Conservation (phyloP, 2,329 filamentous ascomycete species). For the Stemphylium lycopersici region DNA sequence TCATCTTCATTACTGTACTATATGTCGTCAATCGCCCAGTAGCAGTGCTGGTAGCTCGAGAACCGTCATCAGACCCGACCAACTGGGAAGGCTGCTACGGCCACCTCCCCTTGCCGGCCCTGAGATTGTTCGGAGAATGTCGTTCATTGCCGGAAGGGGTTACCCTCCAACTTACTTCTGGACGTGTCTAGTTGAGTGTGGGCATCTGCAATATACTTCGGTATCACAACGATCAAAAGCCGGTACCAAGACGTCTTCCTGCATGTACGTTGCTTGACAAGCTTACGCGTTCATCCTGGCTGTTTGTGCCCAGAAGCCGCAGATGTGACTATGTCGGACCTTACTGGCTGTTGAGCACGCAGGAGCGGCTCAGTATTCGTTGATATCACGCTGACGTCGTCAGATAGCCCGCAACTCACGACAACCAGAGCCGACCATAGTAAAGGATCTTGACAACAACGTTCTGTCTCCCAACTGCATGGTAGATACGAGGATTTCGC, state of each 20-base stretch:
- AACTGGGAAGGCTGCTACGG: not conserved
- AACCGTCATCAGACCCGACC: not conserved
- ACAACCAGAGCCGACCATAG: not conserved
- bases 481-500: not conserved
- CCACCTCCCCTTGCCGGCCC: not conserved
- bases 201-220: constrained; percentile 13
- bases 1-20: constrained; percentile 16
- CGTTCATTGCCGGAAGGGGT: constrained; percentile 5
- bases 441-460: too few species aligned
- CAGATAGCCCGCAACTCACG: not conserved
- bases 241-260: constrained; percentile 24
- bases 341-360: not conserved
- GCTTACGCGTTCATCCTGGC: constrained; percentile 38
- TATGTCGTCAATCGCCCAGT: constrained; percentile 15
- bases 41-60: not conserved
- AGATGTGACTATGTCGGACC: not conserved
- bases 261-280: constrained; percentile 29
- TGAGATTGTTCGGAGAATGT: constrained; percentile 2
- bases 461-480: too few species aligned
- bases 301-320: constrained; percentile 2
- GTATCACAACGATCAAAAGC: constrained; percentile 19
- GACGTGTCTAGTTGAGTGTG: constrained; percentile 1
- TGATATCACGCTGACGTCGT: too few species aligned
- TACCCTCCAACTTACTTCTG: constrained; percentile 4
- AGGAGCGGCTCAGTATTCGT: too few species aligned